Evolutionary conservation across 108 stramenopile genomes (phyloP), one percentile per base, ranked within the genome.

Genomic region (Chaetoceros tenuissimus): DNA sequence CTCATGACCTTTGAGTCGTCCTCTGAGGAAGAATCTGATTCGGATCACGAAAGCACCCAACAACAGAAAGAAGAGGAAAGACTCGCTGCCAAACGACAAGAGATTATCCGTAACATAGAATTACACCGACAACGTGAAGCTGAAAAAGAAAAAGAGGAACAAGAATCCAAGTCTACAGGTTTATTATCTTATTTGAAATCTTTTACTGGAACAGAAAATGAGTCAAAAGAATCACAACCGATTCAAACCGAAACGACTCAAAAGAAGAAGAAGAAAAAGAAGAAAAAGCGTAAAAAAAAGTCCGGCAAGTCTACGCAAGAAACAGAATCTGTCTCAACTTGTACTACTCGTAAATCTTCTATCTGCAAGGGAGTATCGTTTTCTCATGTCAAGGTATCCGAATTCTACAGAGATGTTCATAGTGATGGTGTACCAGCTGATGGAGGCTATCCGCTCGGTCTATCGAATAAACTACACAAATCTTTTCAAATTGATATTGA

Each of bases 391-490:
- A 44, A 55, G 22, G 64, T 80, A 7, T 48, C 63, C 20, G 56
- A 68, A 28, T 78, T 71, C 17, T 66, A 67, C 8, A 72, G 82
- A 29, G 61, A 60, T 25, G 65, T 92, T 19, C 80, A 80, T 46
- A 60, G 53, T 1, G 80, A 81, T 46, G 72, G 60, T 7, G 86
- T 92, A 10, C 89, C 89, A 16, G 71, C 60, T 22, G 81, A 85
- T 63, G 89, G 89, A 8, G 85, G 86, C 24, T 92, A 84, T 82
- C 89, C 89, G 3, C 52, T 92, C 46, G 89, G 86, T 27, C 62
- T 91, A 59, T 77, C 69, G 22, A 25, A 47, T 22, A 20, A 48
- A 1, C 23, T 78, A 2, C 25, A 45, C 10, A 18, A 31, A 3
- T 21, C 53, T 30, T 46, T 50, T 49, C 28, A 23, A 59, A 59